These are phyloP conservation scores for Haematococcus sp. DNA, from an alignment of 139 green algal genomes.

Conservation along the genomic window DNA sequence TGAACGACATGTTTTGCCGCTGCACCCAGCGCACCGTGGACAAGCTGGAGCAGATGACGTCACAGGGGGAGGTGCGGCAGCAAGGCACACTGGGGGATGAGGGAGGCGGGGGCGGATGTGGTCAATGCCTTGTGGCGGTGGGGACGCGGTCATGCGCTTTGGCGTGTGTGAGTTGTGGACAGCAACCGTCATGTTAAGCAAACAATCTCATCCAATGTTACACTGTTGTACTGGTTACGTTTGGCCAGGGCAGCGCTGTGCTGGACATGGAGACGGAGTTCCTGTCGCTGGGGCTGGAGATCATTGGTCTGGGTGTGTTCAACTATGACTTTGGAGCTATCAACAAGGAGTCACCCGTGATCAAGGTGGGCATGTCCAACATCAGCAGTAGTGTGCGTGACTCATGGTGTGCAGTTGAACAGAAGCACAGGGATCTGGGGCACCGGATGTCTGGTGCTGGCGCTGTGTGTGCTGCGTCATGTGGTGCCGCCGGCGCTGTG, in stretches of 20 bases:
- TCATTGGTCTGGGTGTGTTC: slow-evolving; percentile 98
- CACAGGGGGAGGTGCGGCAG: slow-evolving; percentile 15
- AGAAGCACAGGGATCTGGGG: too few relatives aligned
- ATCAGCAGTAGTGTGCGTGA: too few relatives aligned
- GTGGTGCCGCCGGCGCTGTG: too few relatives aligned
- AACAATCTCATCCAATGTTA: too few relatives aligned
- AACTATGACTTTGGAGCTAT: slow-evolving; percentile 98
- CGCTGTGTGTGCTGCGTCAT: too few relatives aligned
- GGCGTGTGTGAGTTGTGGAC: too few relatives aligned
- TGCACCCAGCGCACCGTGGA: slow-evolving; percentile 64
- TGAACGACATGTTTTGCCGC: slow-evolving; percentile 80
- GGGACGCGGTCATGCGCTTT: too few relatives aligned
- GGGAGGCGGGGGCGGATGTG: background rate
- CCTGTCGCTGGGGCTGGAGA: slow-evolving; percentile 92
- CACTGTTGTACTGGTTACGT: too few relatives aligned
- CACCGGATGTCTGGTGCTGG: too few relatives aligned
- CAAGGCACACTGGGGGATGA: background rate
- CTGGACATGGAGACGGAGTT: slow-evolving; percentile 98
- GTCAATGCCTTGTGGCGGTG: too few relatives aligned
- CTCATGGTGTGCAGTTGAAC: too few relatives aligned
- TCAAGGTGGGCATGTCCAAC: slow-evolving; percentile 66
- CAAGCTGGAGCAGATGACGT: slow-evolving; percentile 62
- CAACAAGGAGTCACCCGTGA: slow-evolving; percentile 90
- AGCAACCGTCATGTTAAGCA: too few relatives aligned
- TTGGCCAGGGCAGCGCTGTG: slow-evolving; percentile 16